Conservation (phyloP, 2,329 filamentous ascomycete species). For the Endothia cerciana region DNA sequence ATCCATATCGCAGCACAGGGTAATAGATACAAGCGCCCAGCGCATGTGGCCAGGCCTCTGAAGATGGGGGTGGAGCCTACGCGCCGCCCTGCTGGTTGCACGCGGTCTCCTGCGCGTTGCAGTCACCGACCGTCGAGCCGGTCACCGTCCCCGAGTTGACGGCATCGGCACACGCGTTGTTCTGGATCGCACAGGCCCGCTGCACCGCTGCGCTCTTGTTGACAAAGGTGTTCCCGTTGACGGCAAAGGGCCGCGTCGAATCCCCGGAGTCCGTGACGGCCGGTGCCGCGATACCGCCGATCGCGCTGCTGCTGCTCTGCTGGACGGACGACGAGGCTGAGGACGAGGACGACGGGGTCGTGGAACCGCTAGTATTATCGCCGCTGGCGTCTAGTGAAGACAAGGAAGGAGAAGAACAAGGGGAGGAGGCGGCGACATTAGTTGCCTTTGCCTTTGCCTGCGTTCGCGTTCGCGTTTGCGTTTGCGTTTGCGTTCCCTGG, state of each 20-base stretch:
- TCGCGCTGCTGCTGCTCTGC: constrained; percentile 38
- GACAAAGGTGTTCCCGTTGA: constrained; percentile 62
- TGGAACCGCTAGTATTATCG: constrained; percentile 15
- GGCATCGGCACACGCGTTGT: constrained; percentile 62
- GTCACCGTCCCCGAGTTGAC: constrained; percentile 54
- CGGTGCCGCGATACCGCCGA: constrained; percentile 58
- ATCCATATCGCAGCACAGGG: constrained; percentile 12
- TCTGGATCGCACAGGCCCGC: constrained; percentile 66
- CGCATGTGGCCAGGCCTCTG: background rate
- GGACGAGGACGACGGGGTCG: constrained; percentile 14
- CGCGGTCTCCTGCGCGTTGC: constrained; percentile 55
- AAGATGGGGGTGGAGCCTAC: constrained; percentile 21
- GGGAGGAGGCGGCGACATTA: background rate
- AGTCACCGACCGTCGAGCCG: constrained; percentile 52
- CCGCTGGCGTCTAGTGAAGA: constrained; percentile 17
- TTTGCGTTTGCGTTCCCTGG: background rate
- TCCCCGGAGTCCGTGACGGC: constrained; percentile 53
- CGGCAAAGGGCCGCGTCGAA: constrained; percentile 55
- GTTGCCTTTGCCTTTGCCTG: too few species aligned
- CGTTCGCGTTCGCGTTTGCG: too few species aligned
- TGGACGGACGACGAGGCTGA: constrained; percentile 12
- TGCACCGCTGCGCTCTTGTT: constrained; percentile 59
- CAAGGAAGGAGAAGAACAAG: background rate
- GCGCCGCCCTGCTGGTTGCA: constrained; percentile 45
- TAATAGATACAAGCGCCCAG: constrained; percentile 7